phyloP scores from a whole-genome alignment of 768 basidiomycete genomes.

The Naganishia onofrii region DNA sequence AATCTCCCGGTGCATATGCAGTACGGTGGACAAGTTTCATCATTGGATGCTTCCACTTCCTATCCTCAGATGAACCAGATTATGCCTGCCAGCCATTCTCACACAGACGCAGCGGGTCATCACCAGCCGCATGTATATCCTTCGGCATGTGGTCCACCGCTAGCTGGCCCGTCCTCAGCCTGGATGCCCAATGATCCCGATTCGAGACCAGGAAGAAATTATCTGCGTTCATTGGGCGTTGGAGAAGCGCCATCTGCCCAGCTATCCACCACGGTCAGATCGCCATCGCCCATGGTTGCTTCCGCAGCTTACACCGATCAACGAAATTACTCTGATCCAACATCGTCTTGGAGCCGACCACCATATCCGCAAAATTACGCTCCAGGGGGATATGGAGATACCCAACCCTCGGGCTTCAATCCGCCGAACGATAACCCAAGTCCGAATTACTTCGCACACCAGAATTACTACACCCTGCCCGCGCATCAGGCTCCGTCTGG shows the following conservation, averaged over 20 bases:
- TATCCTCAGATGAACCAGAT: neutral
- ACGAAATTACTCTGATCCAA: neutral
- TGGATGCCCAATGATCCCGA: constrained; percentile 1
- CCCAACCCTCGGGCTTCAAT: neutral
- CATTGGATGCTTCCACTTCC: too few species aligned
- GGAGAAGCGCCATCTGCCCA: neutral
- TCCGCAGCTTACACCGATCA: neutral
- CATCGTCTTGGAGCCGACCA: neutral
- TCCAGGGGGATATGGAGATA: neutral
- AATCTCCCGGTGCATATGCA: neutral
- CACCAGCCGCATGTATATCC: neutral
- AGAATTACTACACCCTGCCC: neutral
- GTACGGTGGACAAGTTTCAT: neutral
- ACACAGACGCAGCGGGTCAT: neutral
- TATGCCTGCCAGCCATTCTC: neutral
- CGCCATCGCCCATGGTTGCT: neutral
- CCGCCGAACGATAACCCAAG: neutral
- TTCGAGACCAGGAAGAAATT: constrained; percentile 9
- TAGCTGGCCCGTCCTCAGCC: neutral
- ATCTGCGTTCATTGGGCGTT: constrained; percentile 15
- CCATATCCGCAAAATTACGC: neutral
- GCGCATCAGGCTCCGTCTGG: neutral
- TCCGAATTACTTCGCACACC: neutral
- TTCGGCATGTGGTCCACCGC: neutral
- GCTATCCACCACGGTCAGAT: neutral